phyloP scores from a whole-genome alignment of 164 flowering plant genomes.

The Tetrastigma voinierianum region DNA sequence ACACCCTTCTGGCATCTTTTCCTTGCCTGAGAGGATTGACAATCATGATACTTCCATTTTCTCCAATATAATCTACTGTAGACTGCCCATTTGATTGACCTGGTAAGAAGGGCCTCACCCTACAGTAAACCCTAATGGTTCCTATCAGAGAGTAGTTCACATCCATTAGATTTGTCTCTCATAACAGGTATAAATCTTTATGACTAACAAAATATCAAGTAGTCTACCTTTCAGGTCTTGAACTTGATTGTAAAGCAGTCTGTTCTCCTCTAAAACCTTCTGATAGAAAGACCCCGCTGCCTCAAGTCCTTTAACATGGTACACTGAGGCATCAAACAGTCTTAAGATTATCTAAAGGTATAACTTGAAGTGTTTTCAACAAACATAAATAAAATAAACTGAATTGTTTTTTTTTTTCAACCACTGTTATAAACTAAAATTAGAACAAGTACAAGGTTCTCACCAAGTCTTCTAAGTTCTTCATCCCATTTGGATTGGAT shows the following conservation, averaged over 20 bases:
- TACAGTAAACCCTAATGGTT: slow-evolving; percentile 80
- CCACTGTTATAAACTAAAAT: neutral
- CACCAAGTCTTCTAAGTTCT: slow-evolving; percentile 61
- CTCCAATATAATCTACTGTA: slow-evolving; percentile 81
- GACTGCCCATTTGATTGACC: slow-evolving; percentile 51
- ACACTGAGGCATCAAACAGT: slow-evolving; percentile 31
- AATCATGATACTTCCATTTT: slow-evolving; percentile 80
- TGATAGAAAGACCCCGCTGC: slow-evolving; percentile 73
- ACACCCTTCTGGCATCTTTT: slow-evolving; percentile 70
- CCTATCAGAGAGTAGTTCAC: slow-evolving; percentile 40
- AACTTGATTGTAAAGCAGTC: slow-evolving; percentile 76
- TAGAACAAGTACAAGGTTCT: slow-evolving; percentile 19
- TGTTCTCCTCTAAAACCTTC: slow-evolving; percentile 78
- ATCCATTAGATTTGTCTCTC: neutral
- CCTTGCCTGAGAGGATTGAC: slow-evolving; percentile 74
- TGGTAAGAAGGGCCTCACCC: slow-evolving; percentile 78
- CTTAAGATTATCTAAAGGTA: neutral
- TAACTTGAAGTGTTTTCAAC: too few relatives aligned
- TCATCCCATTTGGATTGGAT: slow-evolving; percentile 56
- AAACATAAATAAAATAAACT: too few relatives aligned
- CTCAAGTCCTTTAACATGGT: slow-evolving; percentile 57
- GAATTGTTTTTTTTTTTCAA: too few relatives aligned
- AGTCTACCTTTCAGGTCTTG: slow-evolving; percentile 82
- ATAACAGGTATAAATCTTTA: neutral
- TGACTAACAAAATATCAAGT: neutral